Conservation (phyloP, 164 flowering plant genomes). For the Kingdonia uniflora region DNA sequence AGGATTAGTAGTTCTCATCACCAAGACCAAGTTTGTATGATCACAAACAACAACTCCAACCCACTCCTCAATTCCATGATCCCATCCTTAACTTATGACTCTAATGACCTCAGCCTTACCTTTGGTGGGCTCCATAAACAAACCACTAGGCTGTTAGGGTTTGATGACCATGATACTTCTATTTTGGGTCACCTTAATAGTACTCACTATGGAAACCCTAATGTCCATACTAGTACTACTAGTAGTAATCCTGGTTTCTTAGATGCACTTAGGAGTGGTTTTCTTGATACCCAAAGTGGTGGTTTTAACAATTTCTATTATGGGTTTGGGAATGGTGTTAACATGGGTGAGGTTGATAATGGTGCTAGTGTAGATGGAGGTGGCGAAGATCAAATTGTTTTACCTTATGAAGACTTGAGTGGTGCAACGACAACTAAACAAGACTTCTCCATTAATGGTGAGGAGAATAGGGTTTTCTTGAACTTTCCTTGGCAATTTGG, state of each 20-base stretch:
- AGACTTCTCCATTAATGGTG: conserved; percentile 24
- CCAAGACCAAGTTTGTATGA: neutral
- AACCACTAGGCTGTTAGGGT: conserved; percentile 31
- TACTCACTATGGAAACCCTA: conserved; percentile 16
- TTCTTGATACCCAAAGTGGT: conserved; percentile 26
- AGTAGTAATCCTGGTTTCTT: conserved; percentile 18
- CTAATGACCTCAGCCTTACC: conserved; percentile 55
- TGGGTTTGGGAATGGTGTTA: conserved; percentile 28
- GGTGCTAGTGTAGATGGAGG: conserved; percentile 10
- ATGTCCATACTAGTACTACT: conserved; percentile 16
- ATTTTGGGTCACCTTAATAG: conserved; percentile 24
- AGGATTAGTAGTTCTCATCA: conserved; percentile 3
- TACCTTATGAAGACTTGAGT: conserved; percentile 26
- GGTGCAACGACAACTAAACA: conserved; percentile 30
- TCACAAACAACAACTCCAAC: conserved; percentile 12
- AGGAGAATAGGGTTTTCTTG: conserved; percentile 32
- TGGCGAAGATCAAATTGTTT: conserved; percentile 10
- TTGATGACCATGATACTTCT: conserved; percentile 24
- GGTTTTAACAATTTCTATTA: conserved; percentile 31
- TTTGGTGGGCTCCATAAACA: conserved; percentile 56
- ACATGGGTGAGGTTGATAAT: conserved; percentile 21
- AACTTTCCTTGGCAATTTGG: conserved; percentile 59
- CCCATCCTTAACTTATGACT: conserved; percentile 30
- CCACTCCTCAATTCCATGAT: conserved; percentile 15
- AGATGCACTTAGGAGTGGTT: conserved; percentile 34